phyloP scores from a whole-genome alignment of 2,329 filamentous ascomycete genomes.

The Diaporthe australafricana region DNA sequence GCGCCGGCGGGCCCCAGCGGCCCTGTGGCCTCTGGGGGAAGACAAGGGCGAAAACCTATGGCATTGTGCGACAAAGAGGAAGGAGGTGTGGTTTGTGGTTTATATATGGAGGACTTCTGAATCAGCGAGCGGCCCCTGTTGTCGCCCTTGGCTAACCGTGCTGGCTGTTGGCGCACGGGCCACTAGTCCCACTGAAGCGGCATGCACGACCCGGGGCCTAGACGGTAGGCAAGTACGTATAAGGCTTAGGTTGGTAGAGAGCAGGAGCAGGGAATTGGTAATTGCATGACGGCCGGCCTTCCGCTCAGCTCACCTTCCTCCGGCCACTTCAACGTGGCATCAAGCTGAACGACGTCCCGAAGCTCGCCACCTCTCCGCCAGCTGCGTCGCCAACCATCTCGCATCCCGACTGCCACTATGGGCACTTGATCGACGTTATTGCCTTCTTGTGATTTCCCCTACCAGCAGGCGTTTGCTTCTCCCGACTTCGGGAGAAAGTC shows the following conservation, averaged over 20 bases:
- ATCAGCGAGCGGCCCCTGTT: too few relatives aligned
- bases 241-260: background rate
- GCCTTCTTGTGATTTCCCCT: constrained; percentile 11
- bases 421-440: constrained; percentile 34
- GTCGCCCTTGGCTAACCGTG: too few relatives aligned
- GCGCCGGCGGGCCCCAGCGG: too few relatives aligned
- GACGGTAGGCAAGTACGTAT: too few relatives aligned
- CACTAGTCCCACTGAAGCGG: background rate
- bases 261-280: constrained; percentile 5
- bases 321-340: constrained; percentile 41
- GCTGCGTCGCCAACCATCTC: constrained; percentile 6
- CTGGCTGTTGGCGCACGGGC: background rate
- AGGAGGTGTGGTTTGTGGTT: too few relatives aligned
- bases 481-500: background rate
- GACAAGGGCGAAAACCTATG: too few relatives aligned
- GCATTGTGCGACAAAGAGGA: too few relatives aligned
- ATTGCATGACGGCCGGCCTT: constrained; percentile 32
- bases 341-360: constrained; percentile 34
- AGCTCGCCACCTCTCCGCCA: constrained; percentile 32
- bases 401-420: constrained; percentile 34
- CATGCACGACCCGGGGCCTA: background rate
- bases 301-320: constrained; percentile 8
- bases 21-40: too few relatives aligned
- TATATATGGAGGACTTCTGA: too few relatives aligned
- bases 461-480: background rate